Evolutionary conservation across 805 yeast species (phyloP), one percentile per base, ranked within the genome.

Genomic region (Ogataea angusta): DNA sequence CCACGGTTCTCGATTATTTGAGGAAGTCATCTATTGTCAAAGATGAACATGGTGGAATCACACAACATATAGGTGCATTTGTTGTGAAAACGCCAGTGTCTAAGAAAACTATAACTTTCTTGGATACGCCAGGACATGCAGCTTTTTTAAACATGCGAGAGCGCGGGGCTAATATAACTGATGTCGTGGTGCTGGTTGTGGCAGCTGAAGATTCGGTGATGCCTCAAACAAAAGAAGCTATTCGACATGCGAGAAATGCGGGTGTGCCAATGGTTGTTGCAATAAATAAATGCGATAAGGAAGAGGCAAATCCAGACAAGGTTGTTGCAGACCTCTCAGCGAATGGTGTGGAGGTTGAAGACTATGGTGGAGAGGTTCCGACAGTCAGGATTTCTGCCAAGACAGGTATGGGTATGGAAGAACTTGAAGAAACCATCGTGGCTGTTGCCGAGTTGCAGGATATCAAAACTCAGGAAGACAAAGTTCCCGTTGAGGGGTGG

Each of bases 101-200:
- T 1, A 80, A 82, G 53, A 84, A 82, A 59, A 68, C 68, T 30
- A 86, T 93, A 48, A 91, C 98, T 0, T 91, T 93, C 50, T 71
- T 93, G 46, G 99, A 93, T 62, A 93, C 99, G 0, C 99, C 99
- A 0, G 99, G 99, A 0, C 99, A 93, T 66, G 95, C 96, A 9
- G 98, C 98, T 0, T 93, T 93, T 58, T 68, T 93, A 49, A 89
- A 89, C 55, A 89, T 93, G 96, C 77, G 99, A 52, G 95, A 91
- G 64, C 75, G 99, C 52, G 99, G 99, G 33, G 98, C 99, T 0
- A 82, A 78, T 50, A 78, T 90, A 30, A 93, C 99, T 0, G 99
- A 93, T 68, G 82, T 93, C 35, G 87, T 93, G 25, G 75, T 93
- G 33, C 70, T 93, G 40, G 98, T 91, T 2, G 96, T 93, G 15